These are phyloP conservation scores for Fusarium sp. DNA, from an alignment of 2,329 filamentous ascomycete genomes.

Conservation along the genomic window DNA sequence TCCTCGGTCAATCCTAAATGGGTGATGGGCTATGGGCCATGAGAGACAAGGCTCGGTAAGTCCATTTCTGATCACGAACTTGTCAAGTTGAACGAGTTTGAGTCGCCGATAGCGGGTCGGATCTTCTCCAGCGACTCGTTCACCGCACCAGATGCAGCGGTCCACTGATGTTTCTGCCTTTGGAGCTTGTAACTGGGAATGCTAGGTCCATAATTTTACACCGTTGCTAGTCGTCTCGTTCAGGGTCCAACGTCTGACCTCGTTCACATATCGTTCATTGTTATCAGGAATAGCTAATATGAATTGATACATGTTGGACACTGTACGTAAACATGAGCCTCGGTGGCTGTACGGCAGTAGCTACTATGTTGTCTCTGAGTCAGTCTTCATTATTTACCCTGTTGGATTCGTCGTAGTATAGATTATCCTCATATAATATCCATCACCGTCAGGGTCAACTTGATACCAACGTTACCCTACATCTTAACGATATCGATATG, in stretches of 20 bases:
- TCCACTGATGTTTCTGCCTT: conserved; percentile 20
- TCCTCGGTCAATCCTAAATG: conserved; percentile 36
- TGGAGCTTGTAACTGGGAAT: background rate
- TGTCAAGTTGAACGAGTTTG: conserved; percentile 26
- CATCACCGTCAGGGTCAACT: conserved; percentile 16
- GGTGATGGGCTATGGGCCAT: conserved; percentile 23
- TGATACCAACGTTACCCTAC: conserved; percentile 21
- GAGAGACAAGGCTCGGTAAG: conserved; percentile 23
- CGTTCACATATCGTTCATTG: conserved; percentile 34
- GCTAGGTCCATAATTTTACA: background rate
- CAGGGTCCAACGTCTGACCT: conserved; percentile 13
- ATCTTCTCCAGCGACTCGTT: conserved; percentile 23
- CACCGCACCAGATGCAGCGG: conserved; percentile 24
- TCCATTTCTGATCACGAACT: conserved; percentile 29
- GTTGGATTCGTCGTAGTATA: background rate
- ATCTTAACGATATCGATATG: conserved; percentile 15
- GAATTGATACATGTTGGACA: conserved; percentile 22
- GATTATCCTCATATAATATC: conserved; percentile 17
- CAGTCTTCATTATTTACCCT: conserved; percentile 10
- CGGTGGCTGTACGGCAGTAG: background rate
- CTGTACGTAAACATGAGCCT: conserved; percentile 24
- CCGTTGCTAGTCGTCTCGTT: conserved; percentile 10
- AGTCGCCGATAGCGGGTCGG: conserved; percentile 30
- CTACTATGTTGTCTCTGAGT: conserved; percentile 4
- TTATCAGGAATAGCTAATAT: conserved; percentile 3